A percentile compares a stretch with the other conserved stretches of the same genome.
These are phyloP conservation scores for Endothia cerciana DNA, from an alignment of 2,329 filamentous ascomycete species.

Conservation along the genomic window DNA sequence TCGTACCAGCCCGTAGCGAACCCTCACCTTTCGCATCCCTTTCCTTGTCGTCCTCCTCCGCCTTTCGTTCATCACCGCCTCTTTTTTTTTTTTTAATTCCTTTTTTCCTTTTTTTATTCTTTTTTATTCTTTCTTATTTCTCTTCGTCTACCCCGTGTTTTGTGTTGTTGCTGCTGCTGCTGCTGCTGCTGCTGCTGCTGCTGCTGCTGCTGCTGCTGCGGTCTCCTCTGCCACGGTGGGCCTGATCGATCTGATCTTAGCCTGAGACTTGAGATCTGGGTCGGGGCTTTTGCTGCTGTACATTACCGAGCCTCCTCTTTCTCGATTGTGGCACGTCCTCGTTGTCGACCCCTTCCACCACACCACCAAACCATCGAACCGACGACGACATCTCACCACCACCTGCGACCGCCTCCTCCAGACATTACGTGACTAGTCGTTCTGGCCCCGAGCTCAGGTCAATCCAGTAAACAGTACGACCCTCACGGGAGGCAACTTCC, in stretches of 20 bases:
- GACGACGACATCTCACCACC: constrained; percentile 25
- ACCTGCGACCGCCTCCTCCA: constrained; percentile 12
- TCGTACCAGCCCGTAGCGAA: constrained; percentile 16
- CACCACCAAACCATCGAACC: background rate
- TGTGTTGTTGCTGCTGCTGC: constrained; percentile 21
- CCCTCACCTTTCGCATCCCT: constrained; percentile 16
- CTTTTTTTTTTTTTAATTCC: constrained; percentile 15
- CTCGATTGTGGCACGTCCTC: constrained; percentile 14
- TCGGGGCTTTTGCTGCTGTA: constrained; percentile 16
- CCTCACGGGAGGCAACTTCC: constrained; percentile 25
- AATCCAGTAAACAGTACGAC: constrained; percentile 29
- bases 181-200: constrained; percentile 9
- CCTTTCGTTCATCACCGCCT: constrained; percentile 25
- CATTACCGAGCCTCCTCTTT: constrained; percentile 11
- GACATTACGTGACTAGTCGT: background rate
- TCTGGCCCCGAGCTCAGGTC: constrained; percentile 30
- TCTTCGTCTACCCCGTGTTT: constrained; percentile 14
- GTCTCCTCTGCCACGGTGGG: constrained; percentile 11
- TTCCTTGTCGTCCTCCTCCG: constrained; percentile 19
- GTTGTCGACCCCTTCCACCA: constrained; percentile 11
- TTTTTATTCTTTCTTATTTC: constrained; percentile 23
- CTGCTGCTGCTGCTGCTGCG: background rate
- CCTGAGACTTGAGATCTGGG: constrained; percentile 17
- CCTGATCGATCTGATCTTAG: constrained; percentile 14
- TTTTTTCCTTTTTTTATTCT: constrained; percentile 9